Evolutionary conservation across 2,329 filamentous ascomycete species (phyloP), one percentile per base, ranked within the genome.

Genomic region (Lachnum nothofagi): DNA sequence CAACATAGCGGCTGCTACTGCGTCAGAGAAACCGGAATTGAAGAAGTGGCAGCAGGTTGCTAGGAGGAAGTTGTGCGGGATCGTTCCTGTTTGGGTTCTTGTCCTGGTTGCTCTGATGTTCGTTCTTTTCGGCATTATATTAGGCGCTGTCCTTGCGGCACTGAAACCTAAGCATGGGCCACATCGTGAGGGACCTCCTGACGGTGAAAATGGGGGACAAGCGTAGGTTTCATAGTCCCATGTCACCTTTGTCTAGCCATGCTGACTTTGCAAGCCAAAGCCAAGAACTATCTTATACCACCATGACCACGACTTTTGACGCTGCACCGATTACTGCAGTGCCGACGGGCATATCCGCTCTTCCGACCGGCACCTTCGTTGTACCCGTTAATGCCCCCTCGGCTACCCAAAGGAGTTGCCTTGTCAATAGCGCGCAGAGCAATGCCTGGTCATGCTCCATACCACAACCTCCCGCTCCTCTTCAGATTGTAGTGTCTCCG

Each of bases 361-460:
- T 85, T 24, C 71, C 75, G 1, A 74, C 72, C 3, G 84, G 84
- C 2, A 70, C 67, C 0, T 87, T 69, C 54, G 67, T 68, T 19
- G 63, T 88, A n/a, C 76, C 79, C 4, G 57, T 72, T 3, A 66
- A 81, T 4, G 68, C 73, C 39, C 68, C 74, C 3, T 73, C 71
- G 46, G 70, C 72, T 46, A 68, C 70, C 2, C 75, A 78, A 14
- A 73, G 70, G 34, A 70, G 72, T 0, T 88, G 84, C 61, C 72
- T 87, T 51, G 71, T 72, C 25, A 72, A 83, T 48, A 69, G 73
- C 0, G 70, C 65, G 0, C 75, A 82, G 57, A 68, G 71, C n/a
- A 65, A 72, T 42, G 77, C 82, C 1, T 88, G 84, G 84, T 78
- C 72, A 50, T 88, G 84, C 62, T 71, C 77, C 10, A 70, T 85